phyloP scores from a whole-genome alignment of 805 yeast genomes.

The Sungouiella blattae region DNA sequence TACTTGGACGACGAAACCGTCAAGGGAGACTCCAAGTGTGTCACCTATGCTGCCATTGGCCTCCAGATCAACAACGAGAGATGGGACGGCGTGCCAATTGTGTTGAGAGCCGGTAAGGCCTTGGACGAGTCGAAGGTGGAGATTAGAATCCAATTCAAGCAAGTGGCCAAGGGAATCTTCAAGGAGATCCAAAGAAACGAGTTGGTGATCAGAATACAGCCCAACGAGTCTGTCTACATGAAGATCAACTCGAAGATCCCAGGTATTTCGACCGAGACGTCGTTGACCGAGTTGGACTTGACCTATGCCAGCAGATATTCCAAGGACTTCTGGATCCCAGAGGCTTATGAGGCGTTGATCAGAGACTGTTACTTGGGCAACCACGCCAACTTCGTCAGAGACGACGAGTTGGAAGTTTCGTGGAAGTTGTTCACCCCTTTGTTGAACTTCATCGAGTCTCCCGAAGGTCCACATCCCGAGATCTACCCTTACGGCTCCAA shows the following conservation, averaged over 20 bases:
- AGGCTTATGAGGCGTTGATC: conserved; percentile 94
- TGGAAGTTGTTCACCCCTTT: conserved; percentile 95
- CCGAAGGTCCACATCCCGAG: conserved; percentile 63
- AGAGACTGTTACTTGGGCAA: conserved; percentile 88
- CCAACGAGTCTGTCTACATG: conserved; percentile 88
- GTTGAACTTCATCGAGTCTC: conserved; percentile 72
- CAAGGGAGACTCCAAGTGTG: conserved; percentile 73
- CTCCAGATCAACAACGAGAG: conserved; percentile 83
- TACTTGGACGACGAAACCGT: conserved; percentile 93
- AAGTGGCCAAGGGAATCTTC: conserved; percentile 80
- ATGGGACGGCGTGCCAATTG: conserved; percentile 98
- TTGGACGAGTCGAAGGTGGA: conserved; percentile 92
- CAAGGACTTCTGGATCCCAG: conserved; percentile 89
- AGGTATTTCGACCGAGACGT: conserved; percentile 78
- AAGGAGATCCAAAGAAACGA: conserved; percentile 83
- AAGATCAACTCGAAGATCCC: conserved; percentile 93
- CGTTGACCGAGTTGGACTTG: conserved; percentile 86
- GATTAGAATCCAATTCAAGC: conserved; percentile 87
- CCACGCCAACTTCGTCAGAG: conserved; percentile 96
- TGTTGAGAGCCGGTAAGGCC: conserved; percentile 97
- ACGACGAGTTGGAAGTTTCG: conserved; percentile 90
- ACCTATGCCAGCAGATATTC: conserved; percentile 77
- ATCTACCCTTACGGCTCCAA: conserved; percentile 86
- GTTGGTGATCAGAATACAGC: conserved; percentile 90
- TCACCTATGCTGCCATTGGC: conserved; percentile 86